Base-by-base conservation (phyloP, 2,329 filamentous ascomycete genomes). In the Arthrocladium fulminans region DNA sequence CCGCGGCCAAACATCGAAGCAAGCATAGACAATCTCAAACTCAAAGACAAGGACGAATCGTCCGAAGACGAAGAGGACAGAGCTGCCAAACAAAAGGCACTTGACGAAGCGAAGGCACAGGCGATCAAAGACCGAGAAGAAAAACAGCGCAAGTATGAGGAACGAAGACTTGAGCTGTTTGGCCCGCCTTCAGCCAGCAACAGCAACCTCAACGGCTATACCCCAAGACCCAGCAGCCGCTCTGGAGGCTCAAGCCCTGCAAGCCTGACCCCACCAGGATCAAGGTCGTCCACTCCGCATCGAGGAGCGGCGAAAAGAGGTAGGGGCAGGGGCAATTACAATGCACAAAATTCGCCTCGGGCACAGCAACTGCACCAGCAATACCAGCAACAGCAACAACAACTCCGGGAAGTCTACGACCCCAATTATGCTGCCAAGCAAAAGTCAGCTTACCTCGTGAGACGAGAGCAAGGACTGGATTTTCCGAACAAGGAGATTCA, bases 71-170 rank as follows among this genome's bases (percentile, higher is more conserved):
- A 82, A 22, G 77, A 80, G 48, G 67, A 70, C 42, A 67, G 71
- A 47, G 80, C 78, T 62, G 77, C 79, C 54, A 71, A 75, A 17
- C 80, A 81, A 57, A 77, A 80, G 37, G 84, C 80, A 0, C 77
- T 83, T 2, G 86, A 90, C 59, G 84, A 95, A 69, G 77, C 88
- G 27, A 81, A 85, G 53, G 78, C 81, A 20, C 84, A 84, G 61
- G 86, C 89, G 46, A 80, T 88, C 63, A 76, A 78, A 42, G 87
- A 94, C 58, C 78, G 81, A 8, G 88, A 94, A 61, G 88, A 94
- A 69, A 95, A 92, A 70, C 86, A 94, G 70, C 81, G 81, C 49
- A 84, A 85, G 52, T 96, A 96, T 63, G 86, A 94, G 52, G 88
- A 95, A 69, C 86, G 83, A 4, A 77, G 90, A 24, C 87, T 90